Conservation (phyloP, 2,329 filamentous ascomycete species). For the Xylariaceae sp. region DNA sequence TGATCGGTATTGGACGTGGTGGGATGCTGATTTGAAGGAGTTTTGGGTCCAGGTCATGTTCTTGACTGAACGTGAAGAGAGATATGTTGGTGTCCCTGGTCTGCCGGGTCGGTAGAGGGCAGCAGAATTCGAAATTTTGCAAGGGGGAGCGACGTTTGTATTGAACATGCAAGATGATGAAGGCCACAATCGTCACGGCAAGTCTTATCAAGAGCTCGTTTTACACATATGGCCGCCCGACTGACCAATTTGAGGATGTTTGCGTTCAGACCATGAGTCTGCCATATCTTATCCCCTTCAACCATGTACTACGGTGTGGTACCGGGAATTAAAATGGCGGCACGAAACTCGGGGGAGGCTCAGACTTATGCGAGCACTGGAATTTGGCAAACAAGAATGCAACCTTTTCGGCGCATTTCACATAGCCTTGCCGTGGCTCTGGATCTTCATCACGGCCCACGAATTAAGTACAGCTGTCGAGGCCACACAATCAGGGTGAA, state of each 20-base stretch:
- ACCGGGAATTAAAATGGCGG: too few relatives aligned
- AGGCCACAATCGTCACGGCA: slow-evolving; percentile 5
- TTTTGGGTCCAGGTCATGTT: slow-evolving; percentile 98
- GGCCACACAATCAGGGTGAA: too few relatives aligned
- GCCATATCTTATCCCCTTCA: not conserved
- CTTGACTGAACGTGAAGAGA: slow-evolving; percentile 95
- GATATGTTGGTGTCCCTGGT: slow-evolving; percentile 64
- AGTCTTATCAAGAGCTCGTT: slow-evolving; percentile 10
- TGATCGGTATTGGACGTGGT: slow-evolving; percentile 88
- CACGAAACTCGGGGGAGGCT: not conserved
- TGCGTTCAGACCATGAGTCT: not conserved
- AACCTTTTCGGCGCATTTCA: not conserved
- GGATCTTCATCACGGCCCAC: too few relatives aligned
- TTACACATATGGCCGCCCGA: not conserved
- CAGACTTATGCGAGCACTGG: not conserved
- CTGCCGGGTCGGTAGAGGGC: slow-evolving; percentile 37
- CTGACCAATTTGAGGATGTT: slow-evolving; percentile 8
- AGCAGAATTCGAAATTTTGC: not conserved
- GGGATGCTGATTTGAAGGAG: slow-evolving; percentile 91
- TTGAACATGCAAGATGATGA: not conserved
- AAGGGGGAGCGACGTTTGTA: too few relatives aligned
- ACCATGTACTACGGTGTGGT: not conserved
- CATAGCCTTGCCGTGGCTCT: not conserved
- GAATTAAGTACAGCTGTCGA: too few relatives aligned
- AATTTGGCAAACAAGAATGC: not conserved